A percentile compares a stretch with the other conserved stretches of the same genome.
Evolutionary conservation across 2,329 filamentous ascomycete genomes (phyloP).

Genomic region (Davidsoniella australis): DNA sequence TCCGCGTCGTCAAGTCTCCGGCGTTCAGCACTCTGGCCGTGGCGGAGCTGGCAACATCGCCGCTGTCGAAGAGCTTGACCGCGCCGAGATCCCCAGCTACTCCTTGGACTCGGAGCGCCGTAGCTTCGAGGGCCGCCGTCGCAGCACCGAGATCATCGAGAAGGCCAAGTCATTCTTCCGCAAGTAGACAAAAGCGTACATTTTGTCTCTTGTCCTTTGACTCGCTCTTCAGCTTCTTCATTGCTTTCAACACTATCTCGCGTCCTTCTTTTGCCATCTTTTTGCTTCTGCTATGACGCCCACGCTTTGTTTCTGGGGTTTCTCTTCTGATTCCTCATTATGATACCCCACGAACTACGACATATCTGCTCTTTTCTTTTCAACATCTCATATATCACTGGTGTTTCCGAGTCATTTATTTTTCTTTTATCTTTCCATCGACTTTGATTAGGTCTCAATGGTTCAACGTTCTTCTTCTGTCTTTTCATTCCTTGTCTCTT

Average conservation of each 20-base stretch:
- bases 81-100: constrained; percentile 21
- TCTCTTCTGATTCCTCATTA: constrained; percentile 1
- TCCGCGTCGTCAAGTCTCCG: constrained; percentile 37
- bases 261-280: too few relatives aligned
- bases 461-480: background rate
- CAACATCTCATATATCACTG: too few relatives aligned
- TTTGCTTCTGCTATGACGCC: too few relatives aligned
- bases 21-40: constrained; percentile 49
- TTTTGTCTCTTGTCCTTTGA: background rate
- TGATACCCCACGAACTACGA: background rate
- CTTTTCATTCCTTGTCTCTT: constrained; percentile 10
- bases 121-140: constrained; percentile 9
- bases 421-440: too few relatives aligned
- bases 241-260: too few relatives aligned
- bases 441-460: too few relatives aligned
- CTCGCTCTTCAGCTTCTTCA: too few relatives aligned
- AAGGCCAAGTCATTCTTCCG: constrained; percentile 11
- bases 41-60: constrained; percentile 61
- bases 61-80: constrained; percentile 22
- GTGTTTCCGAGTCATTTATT: too few relatives aligned
- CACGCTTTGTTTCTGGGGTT: too few relatives aligned
- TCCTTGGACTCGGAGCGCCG: background rate
- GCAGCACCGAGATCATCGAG: constrained; percentile 23
- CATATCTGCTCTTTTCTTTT: background rate
- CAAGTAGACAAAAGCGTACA: background rate